phyloP scores from a whole-genome alignment of 306 rosid species.

The Dicorynia guianensis region DNA sequence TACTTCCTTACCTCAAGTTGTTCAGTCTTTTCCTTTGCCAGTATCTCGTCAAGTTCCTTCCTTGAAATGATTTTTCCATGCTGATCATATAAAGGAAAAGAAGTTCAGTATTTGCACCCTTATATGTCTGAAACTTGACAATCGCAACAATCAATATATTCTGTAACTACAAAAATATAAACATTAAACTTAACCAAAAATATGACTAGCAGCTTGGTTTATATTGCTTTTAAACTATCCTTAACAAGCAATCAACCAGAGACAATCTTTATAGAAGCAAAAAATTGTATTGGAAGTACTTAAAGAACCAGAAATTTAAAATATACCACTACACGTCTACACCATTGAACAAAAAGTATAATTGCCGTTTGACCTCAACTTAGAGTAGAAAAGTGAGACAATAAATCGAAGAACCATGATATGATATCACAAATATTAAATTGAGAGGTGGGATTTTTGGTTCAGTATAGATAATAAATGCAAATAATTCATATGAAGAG shows the following conservation, averaged over 20 bases:
- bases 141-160: slow-evolving; percentile 13
- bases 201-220: slow-evolving; percentile 4
- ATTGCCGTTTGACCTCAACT: not conserved
- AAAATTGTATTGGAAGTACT: slow-evolving; percentile 16
- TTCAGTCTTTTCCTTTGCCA: slow-evolving; percentile 75
- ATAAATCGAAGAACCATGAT: slow-evolving; percentile 17
- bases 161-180: not conserved
- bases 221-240: not conserved
- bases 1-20: slow-evolving; percentile 70
- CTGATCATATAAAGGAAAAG: slow-evolving; percentile 57
- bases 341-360: slow-evolving; percentile 29
- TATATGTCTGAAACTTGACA: slow-evolving; percentile 14
- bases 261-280: slow-evolving; percentile 16
- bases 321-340: slow-evolving; percentile 4
- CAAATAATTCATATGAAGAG: not conserved
- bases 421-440: not conserved
- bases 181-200: slow-evolving; percentile 17
- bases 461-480: not conserved
- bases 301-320: slow-evolving; percentile 20
- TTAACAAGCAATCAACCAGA: not conserved
- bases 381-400: not conserved
- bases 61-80: slow-evolving; percentile 86
- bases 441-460: not conserved
- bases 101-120: slow-evolving; percentile 36
- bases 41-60: slow-evolving; percentile 76